A percentile compares a stretch with the other conserved stretches of the same genome.
Conservation (phyloP, 2,329 filamentous ascomycete species). For the Chalaropsis ovoidea region DNA sequence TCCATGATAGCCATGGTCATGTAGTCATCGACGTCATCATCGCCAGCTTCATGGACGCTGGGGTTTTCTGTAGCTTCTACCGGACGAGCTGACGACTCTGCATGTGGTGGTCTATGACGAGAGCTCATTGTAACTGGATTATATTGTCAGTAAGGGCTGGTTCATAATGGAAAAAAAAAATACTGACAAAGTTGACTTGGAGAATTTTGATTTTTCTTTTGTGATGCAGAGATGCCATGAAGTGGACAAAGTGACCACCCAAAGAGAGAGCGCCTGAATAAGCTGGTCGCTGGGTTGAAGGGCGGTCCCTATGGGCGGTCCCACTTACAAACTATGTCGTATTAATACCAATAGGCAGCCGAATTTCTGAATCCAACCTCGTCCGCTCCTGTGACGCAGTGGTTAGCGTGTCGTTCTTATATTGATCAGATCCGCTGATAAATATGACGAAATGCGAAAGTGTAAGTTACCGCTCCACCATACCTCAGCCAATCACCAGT, state of each 20-base stretch:
- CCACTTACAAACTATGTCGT: background rate
- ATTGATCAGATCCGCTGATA: slow-evolving; percentile 25
- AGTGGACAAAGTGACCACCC: background rate
- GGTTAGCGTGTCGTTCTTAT: slow-evolving; percentile 28
- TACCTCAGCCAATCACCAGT: slow-evolving; percentile 20
- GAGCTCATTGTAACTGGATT: slow-evolving; percentile 8
- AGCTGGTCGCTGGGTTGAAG: background rate
- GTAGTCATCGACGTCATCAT: slow-evolving; percentile 84
- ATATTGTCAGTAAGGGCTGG: background rate
- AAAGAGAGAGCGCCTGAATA: background rate
- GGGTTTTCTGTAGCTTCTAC: background rate
- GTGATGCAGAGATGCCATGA: slow-evolving; percentile 15
- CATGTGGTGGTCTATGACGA: background rate
- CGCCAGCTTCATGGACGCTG: slow-evolving; percentile 30
- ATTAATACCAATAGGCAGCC: slow-evolving; percentile 18
- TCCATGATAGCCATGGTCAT: slow-evolving; percentile 81
- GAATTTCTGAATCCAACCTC: slow-evolving; percentile 20
- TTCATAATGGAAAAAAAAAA: background rate
- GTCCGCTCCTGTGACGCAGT: slow-evolving; percentile 27
- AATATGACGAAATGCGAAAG: slow-evolving; percentile 28
- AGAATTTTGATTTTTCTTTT: slow-evolving; percentile 16
- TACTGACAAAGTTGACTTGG: background rate
- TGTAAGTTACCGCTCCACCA: slow-evolving; percentile 20
- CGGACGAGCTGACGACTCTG: background rate
- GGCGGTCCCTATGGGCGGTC: background rate